A percentile compares a stretch with the other conserved stretches of the same genome.
Evolutionary conservation across 2,329 filamentous ascomycete species (phyloP).

Genomic region (Alternaria postmessia): DNA sequence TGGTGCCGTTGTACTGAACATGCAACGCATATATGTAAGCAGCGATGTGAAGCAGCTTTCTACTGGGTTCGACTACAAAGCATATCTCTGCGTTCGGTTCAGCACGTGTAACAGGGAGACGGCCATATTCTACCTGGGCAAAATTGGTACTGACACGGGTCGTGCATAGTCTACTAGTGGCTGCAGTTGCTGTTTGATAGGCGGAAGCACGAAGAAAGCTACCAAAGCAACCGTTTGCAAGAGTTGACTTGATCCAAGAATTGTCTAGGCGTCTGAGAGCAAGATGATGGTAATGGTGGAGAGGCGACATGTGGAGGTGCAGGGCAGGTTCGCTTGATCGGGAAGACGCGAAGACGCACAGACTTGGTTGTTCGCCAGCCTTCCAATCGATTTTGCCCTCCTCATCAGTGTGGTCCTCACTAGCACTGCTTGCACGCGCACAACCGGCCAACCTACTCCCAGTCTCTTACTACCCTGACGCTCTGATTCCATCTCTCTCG

Average conservation of each 20-base stretch:
- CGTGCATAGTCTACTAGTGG: background rate
- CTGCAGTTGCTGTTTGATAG: background rate
- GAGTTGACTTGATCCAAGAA: background rate
- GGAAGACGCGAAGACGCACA: slow-evolving; percentile 14
- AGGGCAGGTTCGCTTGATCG: slow-evolving; percentile 22
- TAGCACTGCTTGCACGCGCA: slow-evolving; percentile 23
- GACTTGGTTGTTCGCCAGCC: slow-evolving; percentile 18
- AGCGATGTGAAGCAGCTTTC: background rate
- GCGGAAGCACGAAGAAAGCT: background rate
- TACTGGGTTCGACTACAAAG: background rate
- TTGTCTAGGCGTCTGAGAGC: background rate
- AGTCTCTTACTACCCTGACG: slow-evolving; percentile 4
- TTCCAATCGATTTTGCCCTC: slow-evolving; percentile 24
- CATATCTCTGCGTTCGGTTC: background rate
- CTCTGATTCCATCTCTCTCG: slow-evolving; percentile 22
- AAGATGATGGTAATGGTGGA: background rate
- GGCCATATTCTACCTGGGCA: background rate
- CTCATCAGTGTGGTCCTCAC: slow-evolving; percentile 20
- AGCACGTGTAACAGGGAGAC: background rate
- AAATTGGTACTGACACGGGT: background rate
- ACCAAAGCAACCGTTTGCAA: background rate
- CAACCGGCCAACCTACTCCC: slow-evolving; percentile 12
- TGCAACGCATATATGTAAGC: background rate
- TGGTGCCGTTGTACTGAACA: background rate
- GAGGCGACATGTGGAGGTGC: background rate